Evolutionary conservation across 352 stramenopile species (phyloP), one percentile per base, ranked within the genome.

Genomic region (Blastocystis sp.): DNA sequence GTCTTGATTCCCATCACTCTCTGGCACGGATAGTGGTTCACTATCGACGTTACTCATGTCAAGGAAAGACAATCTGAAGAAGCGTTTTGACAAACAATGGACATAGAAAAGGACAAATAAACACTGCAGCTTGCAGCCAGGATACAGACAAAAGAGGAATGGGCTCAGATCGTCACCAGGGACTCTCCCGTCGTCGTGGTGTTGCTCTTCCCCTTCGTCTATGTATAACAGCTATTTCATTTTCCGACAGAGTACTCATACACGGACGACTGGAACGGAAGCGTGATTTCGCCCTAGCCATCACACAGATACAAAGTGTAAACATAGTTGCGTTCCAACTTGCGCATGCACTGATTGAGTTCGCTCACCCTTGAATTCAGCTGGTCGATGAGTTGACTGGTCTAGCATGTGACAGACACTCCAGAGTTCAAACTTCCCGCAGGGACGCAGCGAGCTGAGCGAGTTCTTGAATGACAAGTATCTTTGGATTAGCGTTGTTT

Each of bases 291-390:
- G 2, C 74, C 74, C 74, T 85, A 69, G 3, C 26, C 45, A 41
- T 12, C 0, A 85, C 29, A 0, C n/a, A 66, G 39, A 59, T 67
- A 45, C 16, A 60, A 50, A 66, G 1, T 13, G 50, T 3, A 67
- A 69, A 69, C 74, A 67, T 70, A 85, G 74, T 59, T 67, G 13
- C 59, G 74, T n/a, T 85, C 74, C 55, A 85, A 29, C 37, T 45
- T 85, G 16, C 74, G 45, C 74, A 85, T 85, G 69, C 74, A 69
- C 51, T 85, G 74, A 62, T 85, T 85, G 13, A 85, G 37, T n/a
- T 85, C 74, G 41, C 29, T 67, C 2, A 85, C 31, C 10, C 74
- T 21, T 10, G 4, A 13, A 69, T 85, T 85, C 12, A 85, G 33
- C 31, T 85, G 67, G 9, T 85, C 45, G n/a, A 85, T 55, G 26